Evolutionary conservation across 225 moss, liverwort and hornwort genomes (phyloP), one percentile per base, ranked within the genome.

Genomic region (Neckera pumila): DNA sequence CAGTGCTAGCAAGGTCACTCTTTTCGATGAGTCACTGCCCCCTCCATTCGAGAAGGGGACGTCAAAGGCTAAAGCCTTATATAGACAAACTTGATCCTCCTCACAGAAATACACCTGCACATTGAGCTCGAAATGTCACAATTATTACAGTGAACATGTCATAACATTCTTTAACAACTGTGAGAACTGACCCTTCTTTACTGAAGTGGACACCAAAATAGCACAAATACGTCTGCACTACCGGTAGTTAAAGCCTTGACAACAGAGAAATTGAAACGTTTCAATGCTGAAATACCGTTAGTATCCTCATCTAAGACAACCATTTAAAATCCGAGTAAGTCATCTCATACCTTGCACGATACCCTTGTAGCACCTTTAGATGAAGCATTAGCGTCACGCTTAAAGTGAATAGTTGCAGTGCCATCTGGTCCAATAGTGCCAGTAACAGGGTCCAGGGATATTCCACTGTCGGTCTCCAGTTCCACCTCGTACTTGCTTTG

Each of bases 401-500:
- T 93, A 61, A 97, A 98, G 86, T 91, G 95, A 67, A 98, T 91
- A 43, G 91, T 96, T 43, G 95, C 98, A 79, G 93, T 92, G 69
- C 98, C 98, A 69, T 95, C 95, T 84, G 91, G 72, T 45, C 93
- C 94, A 89, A 98, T 93, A 80, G 82, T 90, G 72, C 98, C 98
- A 86, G 89, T 93, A 22, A 92, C 90, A 79, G 98, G 98, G 54
- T 98, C 94, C 30, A 97, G 67, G 31, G 89, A 80, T 31, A 97
- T 90, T 54, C 93, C 93, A 80, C 95, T 89, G 47, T 96, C 95
- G 43, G 89, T 89, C 74, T 98, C 96, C 61, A 94, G 22, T 72
- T 97, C 97, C 64, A 95, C 94, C 84, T 97, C 97, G 75, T 95
- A 98, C 88, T 96, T 98, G 88, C 98, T 98, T 87, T 94, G 91